phyloP scores from a whole-genome alignment of 2,329 filamentous ascomycete species.

The Neonectria faginata region DNA sequence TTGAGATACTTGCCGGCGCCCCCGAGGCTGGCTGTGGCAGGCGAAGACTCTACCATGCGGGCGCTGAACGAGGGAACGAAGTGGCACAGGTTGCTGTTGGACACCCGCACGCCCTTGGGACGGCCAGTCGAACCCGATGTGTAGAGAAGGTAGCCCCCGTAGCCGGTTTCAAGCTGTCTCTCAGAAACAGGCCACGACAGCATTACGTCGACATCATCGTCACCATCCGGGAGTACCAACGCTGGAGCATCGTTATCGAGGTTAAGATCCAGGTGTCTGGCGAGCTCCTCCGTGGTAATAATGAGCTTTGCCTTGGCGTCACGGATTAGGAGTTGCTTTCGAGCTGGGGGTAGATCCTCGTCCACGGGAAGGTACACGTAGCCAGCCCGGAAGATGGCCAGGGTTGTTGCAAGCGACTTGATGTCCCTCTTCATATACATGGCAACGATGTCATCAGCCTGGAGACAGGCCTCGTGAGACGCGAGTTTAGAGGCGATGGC shows the following conservation, averaged over 20 bases:
- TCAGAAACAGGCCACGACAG: conserved; percentile 1
- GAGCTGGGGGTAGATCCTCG: conserved; percentile 67
- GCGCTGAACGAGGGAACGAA: conserved; percentile 32
- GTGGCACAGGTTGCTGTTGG: conserved; percentile 62
- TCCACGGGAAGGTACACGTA: conserved; percentile 74
- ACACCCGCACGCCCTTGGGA: conserved; percentile 73
- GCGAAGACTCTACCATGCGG: conserved; percentile 22
- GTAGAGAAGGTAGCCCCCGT: conserved; percentile 72
- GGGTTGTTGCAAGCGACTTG: conserved; percentile 71
- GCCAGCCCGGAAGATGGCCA: conserved; percentile 73
- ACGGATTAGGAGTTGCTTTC: conserved; percentile 70
- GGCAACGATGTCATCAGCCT: conserved; percentile 65
- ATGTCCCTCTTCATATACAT: conserved; percentile 74
- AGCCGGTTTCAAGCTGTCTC: not conserved
- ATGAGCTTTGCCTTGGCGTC: conserved; percentile 66
- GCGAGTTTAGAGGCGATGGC: conserved; percentile 59
- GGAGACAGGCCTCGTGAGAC: conserved; percentile 46
- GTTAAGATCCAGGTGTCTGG: conserved; percentile 20
- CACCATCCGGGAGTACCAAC: not conserved
- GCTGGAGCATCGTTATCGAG: not conserved
- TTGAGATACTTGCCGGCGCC: conserved; percentile 43
- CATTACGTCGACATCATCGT: not conserved
- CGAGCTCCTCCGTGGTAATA: conserved; percentile 56
- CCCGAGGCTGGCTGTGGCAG: conserved; percentile 33
- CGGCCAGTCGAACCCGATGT: conserved; percentile 75